Evolutionary conservation across 2,329 filamentous ascomycete species (phyloP), one percentile per base, ranked within the genome.

Genomic region (Chaetomium globosum): DNA sequence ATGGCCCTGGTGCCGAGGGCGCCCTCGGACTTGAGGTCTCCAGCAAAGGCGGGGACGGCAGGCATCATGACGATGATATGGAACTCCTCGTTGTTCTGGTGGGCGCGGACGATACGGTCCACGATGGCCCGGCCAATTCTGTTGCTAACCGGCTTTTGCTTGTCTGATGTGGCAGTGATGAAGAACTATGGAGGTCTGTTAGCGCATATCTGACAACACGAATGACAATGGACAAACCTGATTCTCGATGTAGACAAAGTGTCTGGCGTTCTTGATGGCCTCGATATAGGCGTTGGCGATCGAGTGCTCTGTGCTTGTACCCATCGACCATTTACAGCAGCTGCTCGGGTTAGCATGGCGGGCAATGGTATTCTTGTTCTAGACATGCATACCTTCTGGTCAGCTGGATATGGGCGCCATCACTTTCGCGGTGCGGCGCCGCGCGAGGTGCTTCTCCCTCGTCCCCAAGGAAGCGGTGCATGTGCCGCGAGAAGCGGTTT

Each of bases 251-350:
- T 93, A 93, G 65, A 93, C 78, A 73, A 89, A 93, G 74, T 92
- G 87, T 73, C 87, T 80, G 21, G 88, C 88, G 57, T 87, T 86
- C 46, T 79, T 80, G 71, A 93, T 93, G 31, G 87, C 83, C 52
- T 89, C 83, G 39, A 90, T 87, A 73, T 96, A 96, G 1, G 93
- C 93, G 74, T 94, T 93, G 67, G 89, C 87, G 67, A 97, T 94
- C 0, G 92, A 96, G 75, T 95, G 92, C 73, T 86, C 84, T 0
- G 80, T 81, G 6, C 76, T 75, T 59, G 82, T 79, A 2, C 83
- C 83, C 16, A 79, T 75, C 1, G 83, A 86, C 84, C 84, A 86
- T 46, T 79, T 75, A 43, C 77, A 80, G 62, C 77, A 80, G 70
- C 82, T 85, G 67, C 53, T 23, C 30, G 28, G 9, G 36, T 64